These are phyloP conservation scores for Phaeotremella skinneri DNA, from an alignment of 768 basidiomycete genomes.

Conservation along the genomic window DNA sequence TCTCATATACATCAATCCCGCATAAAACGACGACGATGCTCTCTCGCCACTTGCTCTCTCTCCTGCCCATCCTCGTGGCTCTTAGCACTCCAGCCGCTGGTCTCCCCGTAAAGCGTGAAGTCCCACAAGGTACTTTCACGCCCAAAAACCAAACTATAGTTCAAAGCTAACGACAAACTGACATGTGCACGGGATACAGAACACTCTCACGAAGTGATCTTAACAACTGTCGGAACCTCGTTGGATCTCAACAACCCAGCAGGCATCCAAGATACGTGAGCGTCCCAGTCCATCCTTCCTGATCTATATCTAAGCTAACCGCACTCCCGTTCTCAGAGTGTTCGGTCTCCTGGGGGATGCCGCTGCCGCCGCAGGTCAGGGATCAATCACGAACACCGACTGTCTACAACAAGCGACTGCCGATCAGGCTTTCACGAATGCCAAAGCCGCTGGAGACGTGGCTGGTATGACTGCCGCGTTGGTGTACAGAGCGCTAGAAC, in stretches of 20 bases:
- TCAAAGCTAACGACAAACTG: background rate
- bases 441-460: constrained; percentile 63
- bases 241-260: constrained; percentile 62
- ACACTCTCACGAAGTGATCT: constrained; percentile 64
- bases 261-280: constrained; percentile 58
- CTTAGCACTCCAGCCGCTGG: constrained; percentile 52
- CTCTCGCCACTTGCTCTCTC: constrained; percentile 14
- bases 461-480: constrained; percentile 62
- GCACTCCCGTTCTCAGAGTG: constrained; percentile 18
- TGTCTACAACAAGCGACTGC: constrained; percentile 67
- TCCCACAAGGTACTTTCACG: constrained; percentile 61
- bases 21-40: background rate
- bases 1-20: background rate
- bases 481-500: constrained; percentile 65
- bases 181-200: constrained; percentile 55
- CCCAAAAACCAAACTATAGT: background rate
- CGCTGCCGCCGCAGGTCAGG: constrained; percentile 61
- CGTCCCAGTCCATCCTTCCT: constrained; percentile 11
- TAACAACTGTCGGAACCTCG: constrained; percentile 58
- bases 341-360: constrained; percentile 65
- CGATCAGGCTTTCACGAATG: constrained; percentile 71
- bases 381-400: constrained; percentile 61
- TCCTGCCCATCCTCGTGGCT: constrained; percentile 47
- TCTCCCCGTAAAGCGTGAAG: constrained; percentile 60
- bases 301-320: constrained; percentile 4